phyloP scores from a whole-genome alignment of 2,329 filamentous ascomycete species.

The Ambrosiella xylebori region DNA sequence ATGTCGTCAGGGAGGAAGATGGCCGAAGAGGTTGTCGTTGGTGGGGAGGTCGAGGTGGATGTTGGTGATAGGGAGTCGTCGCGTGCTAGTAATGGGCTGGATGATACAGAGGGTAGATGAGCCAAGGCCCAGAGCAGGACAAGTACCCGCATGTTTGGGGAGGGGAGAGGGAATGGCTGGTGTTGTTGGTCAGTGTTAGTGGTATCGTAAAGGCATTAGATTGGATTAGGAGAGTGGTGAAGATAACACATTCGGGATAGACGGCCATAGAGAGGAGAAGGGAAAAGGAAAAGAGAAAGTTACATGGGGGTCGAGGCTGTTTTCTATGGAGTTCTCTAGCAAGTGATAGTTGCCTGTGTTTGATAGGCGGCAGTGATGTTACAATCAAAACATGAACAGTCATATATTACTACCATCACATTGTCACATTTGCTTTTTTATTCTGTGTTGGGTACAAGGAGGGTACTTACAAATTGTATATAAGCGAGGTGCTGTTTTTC shows the following conservation, averaged over 20 bases:
- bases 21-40: conserved; percentile 1
- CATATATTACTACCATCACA: neutral
- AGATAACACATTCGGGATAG: no score
- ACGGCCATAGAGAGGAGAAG: no score
- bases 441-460: no score
- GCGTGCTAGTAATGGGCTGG: neutral
- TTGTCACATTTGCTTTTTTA: neutral
- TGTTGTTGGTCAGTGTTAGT: neutral
- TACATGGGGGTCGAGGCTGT: neutral
- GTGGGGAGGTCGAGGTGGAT: neutral
- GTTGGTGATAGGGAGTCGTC: neutral
- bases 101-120: neutral
- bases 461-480: no score
- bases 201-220: no score
- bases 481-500: no score
- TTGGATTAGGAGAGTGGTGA: no score
- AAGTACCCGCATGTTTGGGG: neutral
- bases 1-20: conserved; percentile 4
- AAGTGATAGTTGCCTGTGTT: neutral
- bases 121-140: neutral
- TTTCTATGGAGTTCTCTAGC: neutral
- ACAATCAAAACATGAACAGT: neutral
- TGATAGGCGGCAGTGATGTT: neutral
- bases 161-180: neutral
- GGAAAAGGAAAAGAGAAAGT: neutral